These are phyloP conservation scores for Dioszegia hungarica DNA, from an alignment of 768 basidiomycete genomes.

Conservation along the genomic window DNA sequence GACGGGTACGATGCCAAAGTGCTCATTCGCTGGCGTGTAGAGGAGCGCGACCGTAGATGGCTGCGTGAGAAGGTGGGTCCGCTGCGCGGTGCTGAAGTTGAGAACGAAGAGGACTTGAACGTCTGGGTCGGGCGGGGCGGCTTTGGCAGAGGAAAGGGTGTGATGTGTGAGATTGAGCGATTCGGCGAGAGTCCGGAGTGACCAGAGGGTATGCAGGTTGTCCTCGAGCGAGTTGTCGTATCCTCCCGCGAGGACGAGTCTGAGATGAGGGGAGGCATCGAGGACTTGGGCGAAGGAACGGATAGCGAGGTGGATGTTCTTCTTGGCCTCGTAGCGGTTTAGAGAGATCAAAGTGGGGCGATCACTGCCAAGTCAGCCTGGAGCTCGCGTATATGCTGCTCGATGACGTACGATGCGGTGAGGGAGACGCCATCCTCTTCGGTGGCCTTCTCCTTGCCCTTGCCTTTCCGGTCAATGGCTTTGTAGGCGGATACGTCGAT, in stretches of 20 bases:
- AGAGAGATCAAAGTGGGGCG: conserved; percentile 73
- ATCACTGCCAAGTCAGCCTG: conserved; percentile 44
- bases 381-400: no score
- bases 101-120: conserved; percentile 75
- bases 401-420: conserved; percentile 35
- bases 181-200: conserved; percentile 61
- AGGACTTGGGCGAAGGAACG: conserved; percentile 68
- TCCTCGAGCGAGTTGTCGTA: conserved; percentile 74
- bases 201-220: conserved; percentile 63
- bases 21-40: conserved; percentile 92
- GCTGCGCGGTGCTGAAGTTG: conserved; percentile 81
- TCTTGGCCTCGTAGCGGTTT: conserved; percentile 94
- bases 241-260: conserved; percentile 7
- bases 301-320: conserved; percentile 78
- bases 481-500: conserved; percentile 77
- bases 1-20: conserved; percentile 94
- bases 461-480: conserved; percentile 47
- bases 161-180: conserved; percentile 54
- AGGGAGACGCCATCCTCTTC: conserved; percentile 43
- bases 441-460: conserved; percentile 50
- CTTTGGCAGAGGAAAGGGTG: background rate
- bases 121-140: conserved; percentile 28
- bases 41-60: conserved; percentile 67
- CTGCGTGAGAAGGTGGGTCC: conserved; percentile 69
- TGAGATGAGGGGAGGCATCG: conserved; percentile 63